Evolutionary conservation across 228 moss, liverwort and hornwort genomes (phyloP), one percentile per base, ranked within the genome.

Genomic region (Sphagnum fallax): DNA sequence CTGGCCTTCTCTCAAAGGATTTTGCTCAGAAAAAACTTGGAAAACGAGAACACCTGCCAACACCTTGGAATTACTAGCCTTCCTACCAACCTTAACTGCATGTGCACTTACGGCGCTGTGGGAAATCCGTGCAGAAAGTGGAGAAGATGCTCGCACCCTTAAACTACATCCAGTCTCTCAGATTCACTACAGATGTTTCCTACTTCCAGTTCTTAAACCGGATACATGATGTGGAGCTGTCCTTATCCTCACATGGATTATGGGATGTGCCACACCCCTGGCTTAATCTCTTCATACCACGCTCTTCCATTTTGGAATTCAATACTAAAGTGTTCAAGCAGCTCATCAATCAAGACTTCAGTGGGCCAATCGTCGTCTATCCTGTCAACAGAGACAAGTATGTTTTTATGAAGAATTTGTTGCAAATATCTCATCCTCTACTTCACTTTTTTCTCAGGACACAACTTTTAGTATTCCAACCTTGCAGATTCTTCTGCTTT

Each of bases 241-340:
- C 67, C 15, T 10, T 74, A 32, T 60, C 60, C 47, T 12, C 66
- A 10, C 66, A 55, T 0, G 72, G 72, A 8, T 58, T 65, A 47
- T 73, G 72, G 72, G 72, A 73, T 57, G 65, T 73, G 53, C 72
- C 72, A 14, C 95, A 95, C 64, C 92, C 95, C 0, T 95, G 95
- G 95, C 75, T 95, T 4, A 78, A 95, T 80, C 5, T 95, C 50
- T 85, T 95, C 11, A 85, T 95, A 55, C 92, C 95, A 4, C 83
- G 76, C 4, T 85, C 85, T 5, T 76, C 87, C 9, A 85, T 95
- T 2, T 67, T 70, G 61, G 79, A 74, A 10, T 92, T 95, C 10
- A 83, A 95, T 69, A 64, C 63, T 11, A 81, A 75, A 1, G 89
- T 95, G 67, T 67, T 95, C 75, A 82, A 84, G 73, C 70, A 74